Evolutionary conservation across 768 basidiomycete species (phyloP).

Genomic region (Leucosporidium yakuticum): DNA sequence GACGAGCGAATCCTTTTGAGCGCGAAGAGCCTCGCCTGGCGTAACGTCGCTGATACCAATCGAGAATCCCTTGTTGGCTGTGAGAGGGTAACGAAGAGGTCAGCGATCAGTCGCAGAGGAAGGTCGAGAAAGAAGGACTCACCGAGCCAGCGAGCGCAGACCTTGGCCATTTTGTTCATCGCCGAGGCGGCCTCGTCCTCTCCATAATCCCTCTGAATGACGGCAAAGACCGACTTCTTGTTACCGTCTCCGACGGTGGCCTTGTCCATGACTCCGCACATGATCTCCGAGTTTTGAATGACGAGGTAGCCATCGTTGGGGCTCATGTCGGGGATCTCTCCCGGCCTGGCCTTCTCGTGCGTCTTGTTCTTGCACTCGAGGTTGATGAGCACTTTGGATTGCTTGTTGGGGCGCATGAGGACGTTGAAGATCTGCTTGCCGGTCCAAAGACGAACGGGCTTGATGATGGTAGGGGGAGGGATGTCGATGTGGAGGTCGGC

Average conservation of each 20-base stretch:
- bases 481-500: constrained; percentile 88
- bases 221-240: constrained; percentile 98
- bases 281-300: constrained; percentile 93
- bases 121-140: constrained; percentile 38
- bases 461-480: constrained; percentile 89
- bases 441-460: constrained; percentile 89
- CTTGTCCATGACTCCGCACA: constrained; percentile 99
- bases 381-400: constrained; percentile 78
- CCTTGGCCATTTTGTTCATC: constrained; percentile 93
- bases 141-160: constrained; percentile 91
- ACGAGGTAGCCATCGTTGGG: constrained; percentile 98
- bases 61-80: constrained; percentile 95
- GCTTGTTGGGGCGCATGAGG: constrained; percentile 86
- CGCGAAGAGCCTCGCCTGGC: constrained; percentile 74
- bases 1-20: constrained; percentile 76
- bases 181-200: constrained; percentile 86
- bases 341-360: constrained; percentile 46
- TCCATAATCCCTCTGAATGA: constrained; percentile 94
- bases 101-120: constrained; percentile 13
- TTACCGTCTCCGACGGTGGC: constrained; percentile 95
- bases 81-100: constrained; percentile 10
- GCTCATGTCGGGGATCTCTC: constrained; percentile 62
- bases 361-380: constrained; percentile 95
- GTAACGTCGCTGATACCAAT: constrained; percentile 98
- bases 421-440: constrained; percentile 98